Base-by-base conservation (phyloP, 1,284 basidiomycete genomes). In the Phylloboletellus chloephorus region DNA sequence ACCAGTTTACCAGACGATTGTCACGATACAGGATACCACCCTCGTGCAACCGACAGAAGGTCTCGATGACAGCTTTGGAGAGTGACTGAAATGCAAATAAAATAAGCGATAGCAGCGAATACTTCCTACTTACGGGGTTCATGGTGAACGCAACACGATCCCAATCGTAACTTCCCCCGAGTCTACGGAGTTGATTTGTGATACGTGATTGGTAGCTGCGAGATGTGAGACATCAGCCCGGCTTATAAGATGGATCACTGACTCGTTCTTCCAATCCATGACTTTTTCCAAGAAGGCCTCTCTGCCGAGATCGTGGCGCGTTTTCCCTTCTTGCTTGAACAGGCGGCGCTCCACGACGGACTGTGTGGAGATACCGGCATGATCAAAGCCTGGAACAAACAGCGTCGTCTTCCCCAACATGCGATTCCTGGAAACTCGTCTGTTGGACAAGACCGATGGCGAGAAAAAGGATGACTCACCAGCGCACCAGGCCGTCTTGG, bases 1-100 rank as follows among this genome's bases (percentile, higher is more conserved):
- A 99, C 95, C 96, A 98, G 65, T 98, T 98, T 52, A 98, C 95
- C 37, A 99, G 79, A 25, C 95, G 82, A 64, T 98, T 98, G 13
- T 93, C 94, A 28, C 96, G 88, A 67, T 98, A 99, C 45, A 99
- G 67, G 55, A 93, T 79, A 6, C 95, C 94, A 39, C 94, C 90
- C 61, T 98, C 94, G 59, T 94, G 86, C 30, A 99, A 67, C 30
- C 77, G 75, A 64, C 91, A 94, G 67, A 98, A 98, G 8, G 80
- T 89, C 64, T 98, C 94, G 26, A 82, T 73, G 32, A 98, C 96
- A 28, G 94, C 93, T 67, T 80, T 86, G 38, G 84, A 89, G 17
- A 89, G 74, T 43, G 70, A 70, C 83, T 92, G 34, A 6, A 30
- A 33, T 4, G 12, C 15, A 23, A n/a, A 33, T 49, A 5, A 48